Base-by-base conservation (phyloP, 306 rosid species). In the Fragaria nilgerrensis region DNA sequence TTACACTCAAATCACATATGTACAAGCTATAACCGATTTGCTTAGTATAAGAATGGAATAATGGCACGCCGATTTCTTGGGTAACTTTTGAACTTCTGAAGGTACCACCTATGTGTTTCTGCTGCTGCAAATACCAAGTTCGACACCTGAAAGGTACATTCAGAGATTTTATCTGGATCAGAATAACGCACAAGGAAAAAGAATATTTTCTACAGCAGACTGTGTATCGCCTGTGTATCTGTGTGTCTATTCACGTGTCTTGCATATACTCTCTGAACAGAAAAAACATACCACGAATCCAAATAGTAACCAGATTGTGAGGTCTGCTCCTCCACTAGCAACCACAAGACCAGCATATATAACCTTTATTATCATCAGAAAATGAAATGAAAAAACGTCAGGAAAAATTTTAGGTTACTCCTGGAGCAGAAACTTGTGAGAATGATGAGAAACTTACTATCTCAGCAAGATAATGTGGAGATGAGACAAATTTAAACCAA, bases 391-490 rank as follows among this genome's bases (percentile, higher is more conserved):
- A 20, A 44, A 58, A n/a, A 62, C 43, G 43, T 63, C 44, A 32
- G 4, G 22, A 32, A 16, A 63, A 16, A 34, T 10, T 15, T 63
- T 15, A 2, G 2, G 39, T 29, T 7, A 63, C 11, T 7, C 45
- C 6, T 65, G 17, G 22, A 65, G 70, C 32, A 43, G 56, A 52
- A 19, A 75, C 37, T 74, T 43, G 58, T 27, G 41, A 16, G 39
- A 68, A 79, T 86, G 55, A 75, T 29, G 79, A 77, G 73, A 78
- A 27, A 75, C 59, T 85, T 89, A 92, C 98, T 34, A 92, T 90
- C 87, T 92, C 98, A 39, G 97, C 87, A 61, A 95, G 93, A 84
- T 94, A 94, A 71, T 94, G 98, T 7, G 98, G 90, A 39, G 93
- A 92, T 7, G 97, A 94, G 48, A 94, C 98, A 0, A 82, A 22